Evolutionary conservation across 1,139 yeast species (phyloP), one percentile per base, ranked within the genome.

Genomic region (Diutina pseudorugosa): DNA sequence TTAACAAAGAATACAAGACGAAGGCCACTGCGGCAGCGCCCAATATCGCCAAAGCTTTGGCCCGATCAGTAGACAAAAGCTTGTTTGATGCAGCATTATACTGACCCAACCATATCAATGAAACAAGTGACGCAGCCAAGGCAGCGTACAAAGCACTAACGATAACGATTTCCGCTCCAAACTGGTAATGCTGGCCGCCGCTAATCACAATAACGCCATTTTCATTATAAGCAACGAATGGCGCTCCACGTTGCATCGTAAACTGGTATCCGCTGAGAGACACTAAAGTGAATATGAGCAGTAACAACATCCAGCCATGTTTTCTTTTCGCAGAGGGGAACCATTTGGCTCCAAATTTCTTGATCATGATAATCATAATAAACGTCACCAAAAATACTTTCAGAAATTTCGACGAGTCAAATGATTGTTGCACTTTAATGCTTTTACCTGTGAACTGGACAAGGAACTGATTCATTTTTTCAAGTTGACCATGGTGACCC

Each of bases 131-230:
- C 0, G 65, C 53, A 3, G 76, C 77, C 59, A 83, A 67, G 0
- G 65, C 57, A 12, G 73, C 57, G 60, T 85, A 86, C 53, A 72
- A 67, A 2, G 63, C 62, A 0, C 79, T 76, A 3, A 84, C 73
- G 9, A 80, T 62, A 5, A 79, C 60, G 2, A 82, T 73, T 62
- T 85, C 94, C 4, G 77, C 65, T 0, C 93, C 93, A 64, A 84
- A 81, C 63, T 85, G 93, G 69, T 80, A 81, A 54, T 75, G 77
- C 7, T 67, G 64, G 1, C 86, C 88, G 6, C 88, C 88, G 57
- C 85, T 76, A 51, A 82, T 77, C 58, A 70, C 72, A 63, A 83
- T 72, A 42, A 79, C 65, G 6, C 79, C 77, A 1, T 73, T 58
- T 9, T 75, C 76, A 58, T 73, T 69, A 53, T 69, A 70, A 1